phyloP scores from a whole-genome alignment of 73 alveolate genomes.

The Paramecium biaurelia region DNA sequence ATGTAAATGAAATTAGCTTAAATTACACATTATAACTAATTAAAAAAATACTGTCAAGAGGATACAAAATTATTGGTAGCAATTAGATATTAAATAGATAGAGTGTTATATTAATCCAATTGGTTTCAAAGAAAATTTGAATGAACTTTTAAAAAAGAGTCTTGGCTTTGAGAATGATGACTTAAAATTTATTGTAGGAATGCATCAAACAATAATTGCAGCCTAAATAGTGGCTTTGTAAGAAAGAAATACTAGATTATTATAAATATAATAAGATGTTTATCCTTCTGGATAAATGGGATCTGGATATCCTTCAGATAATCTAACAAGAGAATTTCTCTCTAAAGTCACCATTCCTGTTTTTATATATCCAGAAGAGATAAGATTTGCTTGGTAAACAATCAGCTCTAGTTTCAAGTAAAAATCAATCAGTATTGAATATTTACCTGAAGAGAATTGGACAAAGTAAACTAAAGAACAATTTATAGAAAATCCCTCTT shows the following conservation, averaged over 20 bases:
- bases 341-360: slow-evolving; percentile 77
- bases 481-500: background rate
- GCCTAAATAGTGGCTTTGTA: background rate
- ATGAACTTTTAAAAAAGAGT: background rate
- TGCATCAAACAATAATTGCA: background rate
- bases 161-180: background rate
- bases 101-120: background rate
- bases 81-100: background rate
- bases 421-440: background rate
- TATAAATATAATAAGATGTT: background rate
- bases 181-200: background rate
- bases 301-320: slow-evolving; percentile 95
- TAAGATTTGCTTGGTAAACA: slow-evolving; percentile 97
- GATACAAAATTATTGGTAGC: background rate
- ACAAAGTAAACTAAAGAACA: background rate
- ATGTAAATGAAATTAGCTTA: background rate
- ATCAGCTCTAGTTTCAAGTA: background rate
- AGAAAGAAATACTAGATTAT: background rate
- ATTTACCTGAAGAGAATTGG: background rate
- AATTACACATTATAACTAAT: background rate
- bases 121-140: background rate
- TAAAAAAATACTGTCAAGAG: background rate
- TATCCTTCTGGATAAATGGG: slow-evolving; percentile 75
- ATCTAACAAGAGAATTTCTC: slow-evolving; percentile 85
- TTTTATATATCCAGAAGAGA: slow-evolving; percentile 90